phyloP scores from a whole-genome alignment of 2,329 filamentous ascomycete species.

The Claviceps pazoutovae region DNA sequence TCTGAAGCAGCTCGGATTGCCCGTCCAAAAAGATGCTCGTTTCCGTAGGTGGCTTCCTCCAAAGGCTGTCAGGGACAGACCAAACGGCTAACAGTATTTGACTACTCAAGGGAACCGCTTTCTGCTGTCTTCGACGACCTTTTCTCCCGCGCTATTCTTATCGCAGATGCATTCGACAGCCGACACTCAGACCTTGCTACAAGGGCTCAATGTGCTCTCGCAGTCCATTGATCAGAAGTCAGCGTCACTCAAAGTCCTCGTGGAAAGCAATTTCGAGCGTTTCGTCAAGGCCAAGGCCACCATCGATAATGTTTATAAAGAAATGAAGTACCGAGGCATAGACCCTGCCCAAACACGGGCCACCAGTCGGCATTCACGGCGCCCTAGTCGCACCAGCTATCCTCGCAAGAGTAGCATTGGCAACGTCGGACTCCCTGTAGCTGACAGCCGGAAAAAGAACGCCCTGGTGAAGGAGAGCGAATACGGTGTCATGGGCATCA shows the following conservation, averaged over 20 bases:
- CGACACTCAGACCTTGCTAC: conserved; percentile 66
- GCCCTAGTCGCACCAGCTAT: conserved; percentile 53
- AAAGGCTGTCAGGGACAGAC: conserved; percentile 3
- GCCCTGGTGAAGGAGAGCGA: conserved; percentile 86
- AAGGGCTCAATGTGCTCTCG: conserved; percentile 74
- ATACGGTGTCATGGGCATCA: conserved; percentile 79
- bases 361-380: conserved; percentile 43
- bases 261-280: conserved; percentile 95
- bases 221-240: conserved; percentile 95
- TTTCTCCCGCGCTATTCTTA: conserved; percentile 82
- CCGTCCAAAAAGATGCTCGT: conserved; percentile 70
- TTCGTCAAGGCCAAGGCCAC: conserved; percentile 96
- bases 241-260: conserved; percentile 85
- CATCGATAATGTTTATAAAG: conserved; percentile 96
- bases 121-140: conserved; percentile 86
- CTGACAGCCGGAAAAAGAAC: conserved; percentile 65
- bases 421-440: conserved; percentile 22
- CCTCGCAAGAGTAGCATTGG: conserved; percentile 32
- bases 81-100: conserved; percentile 8
- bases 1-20: conserved; percentile 61
- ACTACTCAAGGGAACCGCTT: conserved; percentile 66
- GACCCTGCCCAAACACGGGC: conserved; percentile 34
- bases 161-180: conserved; percentile 81
- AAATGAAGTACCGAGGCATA: conserved; percentile 69
- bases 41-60: conserved; percentile 44